Evolutionary conservation across 768 basidiomycete species (phyloP), one percentile per base, ranked within the genome.

Genomic region (Pisolithus marmoratus): DNA sequence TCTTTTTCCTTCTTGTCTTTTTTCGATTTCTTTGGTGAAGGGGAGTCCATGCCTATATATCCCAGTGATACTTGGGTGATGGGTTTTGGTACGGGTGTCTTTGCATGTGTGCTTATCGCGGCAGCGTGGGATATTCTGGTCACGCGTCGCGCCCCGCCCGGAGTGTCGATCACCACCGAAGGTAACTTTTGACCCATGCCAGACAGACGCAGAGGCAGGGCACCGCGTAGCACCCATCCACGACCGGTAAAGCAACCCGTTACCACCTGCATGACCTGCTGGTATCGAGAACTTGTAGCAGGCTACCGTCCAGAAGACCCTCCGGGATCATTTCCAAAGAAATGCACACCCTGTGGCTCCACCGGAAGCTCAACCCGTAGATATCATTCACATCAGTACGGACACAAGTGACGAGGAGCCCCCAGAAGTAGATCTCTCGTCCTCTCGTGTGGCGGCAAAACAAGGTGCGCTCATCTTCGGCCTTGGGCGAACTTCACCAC

Each of bases 1-100:
- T 79, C 80, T 58, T 65, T 60, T 66, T 86, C 87, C 72, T 86
- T 88, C 65, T 78, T 85, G 54, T 79, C 81, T 57, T 80, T 83
- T 65, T 80, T 85, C 24, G 65, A 61, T 67, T 86, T 88, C 72
- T 86, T 88, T 53, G 68, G 56, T 2, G 69, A 64, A 70, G 74
- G 40, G 24, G 48, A 54, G 54, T 57, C 43, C 57, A 29, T 54
- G 60, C 51, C 51, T 50, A 20, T 71, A 70, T 45, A 72, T 72
- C 43, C 23, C 70, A 73, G 51, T 37, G 53, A 50, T n/a, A 27
- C 26, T 22, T 19, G 40, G 31, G 31, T 20, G 48, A 60, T 57
- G 55, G 7, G 27, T 29, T 29, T n/a, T 29, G 29, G 29, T 29
- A 29, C 9, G 8, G n/a, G 56, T 31, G 49, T 46, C 54, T 48